Evolutionary conservation across 495 filamentous ascomycete species (phyloP).

Genomic region (Evernia prunastri): DNA sequence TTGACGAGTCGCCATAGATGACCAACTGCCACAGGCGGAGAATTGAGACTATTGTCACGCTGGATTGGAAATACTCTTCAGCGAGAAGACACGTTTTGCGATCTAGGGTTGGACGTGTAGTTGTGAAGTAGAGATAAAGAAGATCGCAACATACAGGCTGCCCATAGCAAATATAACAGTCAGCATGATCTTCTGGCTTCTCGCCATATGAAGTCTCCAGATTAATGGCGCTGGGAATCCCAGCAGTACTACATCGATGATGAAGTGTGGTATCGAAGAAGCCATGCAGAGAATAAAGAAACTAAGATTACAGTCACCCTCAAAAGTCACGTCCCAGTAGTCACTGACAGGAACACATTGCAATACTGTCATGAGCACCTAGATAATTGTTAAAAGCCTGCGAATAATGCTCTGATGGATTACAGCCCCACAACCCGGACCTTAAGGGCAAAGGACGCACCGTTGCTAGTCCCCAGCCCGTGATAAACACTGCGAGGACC

Average conservation of each 20-base stretch:
- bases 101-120: background rate
- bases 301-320: constrained; percentile 23
- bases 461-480: constrained; percentile 12
- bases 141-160: constrained; percentile 14
- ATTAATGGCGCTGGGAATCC: constrained; percentile 39
- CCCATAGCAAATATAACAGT: constrained; percentile 17
- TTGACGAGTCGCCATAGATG: too few relatives aligned
- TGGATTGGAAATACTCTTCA: background rate
- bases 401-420: background rate
- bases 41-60: constrained; percentile 15
- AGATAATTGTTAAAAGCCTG: background rate
- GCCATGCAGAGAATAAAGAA: constrained; percentile 22
- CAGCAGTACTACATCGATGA: constrained; percentile 35
- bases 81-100: background rate
- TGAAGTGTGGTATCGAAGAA: constrained; percentile 28
- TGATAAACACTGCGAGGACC: constrained; percentile 28
- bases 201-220: constrained; percentile 33
- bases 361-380: constrained; percentile 32
- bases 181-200: constrained; percentile 30
- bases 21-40: constrained; percentile 12
- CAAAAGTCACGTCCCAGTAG: constrained; percentile 24
- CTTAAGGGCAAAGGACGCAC: background rate
- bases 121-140: background rate
- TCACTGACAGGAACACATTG: constrained; percentile 30
- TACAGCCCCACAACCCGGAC: background rate